Percentiles rank a stretch among this genome's conserved stretches.
These are phyloP conservation scores for Alloascoidea hylecoeti DNA, from an alignment of 805 yeast species.

Conservation along the genomic window DNA sequence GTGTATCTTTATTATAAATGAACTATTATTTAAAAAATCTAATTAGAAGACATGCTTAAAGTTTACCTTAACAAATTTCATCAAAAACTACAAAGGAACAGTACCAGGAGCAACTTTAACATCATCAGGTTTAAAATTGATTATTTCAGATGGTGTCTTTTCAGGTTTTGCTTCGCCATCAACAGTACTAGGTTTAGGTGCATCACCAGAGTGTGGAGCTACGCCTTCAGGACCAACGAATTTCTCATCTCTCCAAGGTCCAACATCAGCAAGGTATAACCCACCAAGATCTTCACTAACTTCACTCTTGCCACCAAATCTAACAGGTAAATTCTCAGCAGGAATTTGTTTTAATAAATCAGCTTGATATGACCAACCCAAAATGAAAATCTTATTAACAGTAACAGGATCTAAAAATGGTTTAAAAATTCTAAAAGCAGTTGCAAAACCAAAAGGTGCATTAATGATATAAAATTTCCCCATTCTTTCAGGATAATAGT, in stretches of 20 bases:
- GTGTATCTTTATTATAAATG: no score
- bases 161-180: no score
- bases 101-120: no score
- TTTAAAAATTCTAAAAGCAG: slow-evolving; percentile 84
- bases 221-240: slow-evolving; percentile 93
- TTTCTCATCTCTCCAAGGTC: slow-evolving; percentile 93
- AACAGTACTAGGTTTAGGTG: no score
- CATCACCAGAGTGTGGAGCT: slow-evolving; percentile 41
- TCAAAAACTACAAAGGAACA: no score
- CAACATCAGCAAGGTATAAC: slow-evolving; percentile 75
- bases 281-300: slow-evolving; percentile 63
- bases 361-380: slow-evolving; percentile 64
- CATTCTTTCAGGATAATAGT: slow-evolving; percentile 98
- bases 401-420: slow-evolving; percentile 97
- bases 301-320: slow-evolving; percentile 77
- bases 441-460: slow-evolving; percentile 94
- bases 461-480: slow-evolving; percentile 93
- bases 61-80: no score
- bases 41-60: no score
- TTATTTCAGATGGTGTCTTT: no score
- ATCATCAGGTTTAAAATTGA: no score
- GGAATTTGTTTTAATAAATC: slow-evolving; percentile 90
- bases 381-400: slow-evolving; percentile 83
- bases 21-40: no score
- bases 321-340: slow-evolving; percentile 77